phyloP scores from a whole-genome alignment of 208 protist species.

The Trypanosoma melophagium region DNA sequence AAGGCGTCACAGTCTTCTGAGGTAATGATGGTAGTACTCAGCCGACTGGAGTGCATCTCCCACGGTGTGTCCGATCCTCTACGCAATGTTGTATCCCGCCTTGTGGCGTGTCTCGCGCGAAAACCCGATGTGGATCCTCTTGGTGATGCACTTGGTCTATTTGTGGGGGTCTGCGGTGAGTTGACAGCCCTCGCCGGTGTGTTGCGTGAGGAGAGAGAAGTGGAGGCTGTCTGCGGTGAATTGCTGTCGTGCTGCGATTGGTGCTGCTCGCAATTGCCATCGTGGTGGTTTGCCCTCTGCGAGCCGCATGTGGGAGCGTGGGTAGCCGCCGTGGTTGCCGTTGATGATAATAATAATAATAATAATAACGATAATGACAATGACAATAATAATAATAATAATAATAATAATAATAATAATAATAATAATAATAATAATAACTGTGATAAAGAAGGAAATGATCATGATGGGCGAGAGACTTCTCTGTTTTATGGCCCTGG shows the following conservation, averaged over 20 bases:
- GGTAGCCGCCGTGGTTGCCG: no score
- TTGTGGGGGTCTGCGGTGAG: conserved; percentile 7
- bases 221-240: neutral
- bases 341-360: no score
- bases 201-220: neutral
- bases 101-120: conserved; percentile 18
- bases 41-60: neutral
- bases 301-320: conserved; percentile 10
- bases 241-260: conserved; percentile 1
- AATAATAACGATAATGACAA: no score
- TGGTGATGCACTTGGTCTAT: conserved; percentile 20
- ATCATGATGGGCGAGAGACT: no score
- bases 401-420: no score
- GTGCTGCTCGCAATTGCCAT: no score
- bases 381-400: no score
- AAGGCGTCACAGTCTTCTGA: neutral
- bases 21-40: neutral
- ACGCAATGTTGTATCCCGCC: conserved; percentile 16
- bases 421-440: no score
- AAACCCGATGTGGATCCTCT: conserved; percentile 13
- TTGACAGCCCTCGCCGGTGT: conserved; percentile 7
- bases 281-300: conserved; percentile 19
- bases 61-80: neutral
- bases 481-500: no score
- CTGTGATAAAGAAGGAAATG: no score